These are phyloP conservation scores for Zangia roseola DNA, from an alignment of 768 basidiomycete genomes.

Conservation along the genomic window DNA sequence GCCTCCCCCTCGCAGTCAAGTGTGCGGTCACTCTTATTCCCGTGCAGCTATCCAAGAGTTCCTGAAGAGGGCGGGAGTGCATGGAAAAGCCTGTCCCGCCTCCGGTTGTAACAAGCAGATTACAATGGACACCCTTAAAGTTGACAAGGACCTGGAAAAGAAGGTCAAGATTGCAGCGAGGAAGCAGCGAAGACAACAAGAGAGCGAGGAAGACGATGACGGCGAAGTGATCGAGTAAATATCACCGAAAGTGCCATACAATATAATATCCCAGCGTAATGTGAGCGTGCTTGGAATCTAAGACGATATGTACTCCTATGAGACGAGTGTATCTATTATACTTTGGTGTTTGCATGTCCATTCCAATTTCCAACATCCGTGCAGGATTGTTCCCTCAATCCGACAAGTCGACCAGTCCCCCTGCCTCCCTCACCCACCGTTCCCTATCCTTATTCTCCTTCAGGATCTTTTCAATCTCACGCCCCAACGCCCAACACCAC, in stretches of 20 bases:
- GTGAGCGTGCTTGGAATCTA: not conserved
- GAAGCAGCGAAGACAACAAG: constrained; percentile 43
- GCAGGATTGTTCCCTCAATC: constrained; percentile 4
- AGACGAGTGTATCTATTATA: not conserved
- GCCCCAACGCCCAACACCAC: constrained; percentile 94
- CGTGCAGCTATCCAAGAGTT: constrained; percentile 64
- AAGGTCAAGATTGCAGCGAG: constrained; percentile 60
- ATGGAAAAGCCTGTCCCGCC: constrained; percentile 58
- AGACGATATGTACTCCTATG: too few relatives aligned
- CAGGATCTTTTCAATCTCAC: constrained; percentile 82
- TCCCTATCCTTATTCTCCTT: constrained; percentile 65
- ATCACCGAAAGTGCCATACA: constrained; percentile 2
- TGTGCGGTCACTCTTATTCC: constrained; percentile 86
- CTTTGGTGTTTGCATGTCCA: too few relatives aligned
- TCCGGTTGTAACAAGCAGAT: constrained; percentile 69
- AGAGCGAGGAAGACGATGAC: constrained; percentile 33
- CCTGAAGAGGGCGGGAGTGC: constrained; percentile 39
- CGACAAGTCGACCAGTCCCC: constrained; percentile 45
- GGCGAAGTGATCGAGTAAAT: constrained; percentile 56
- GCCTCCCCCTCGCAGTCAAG: constrained; percentile 37
- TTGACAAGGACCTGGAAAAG: constrained; percentile 59
- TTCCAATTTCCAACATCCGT: too few relatives aligned
- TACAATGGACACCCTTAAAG: constrained; percentile 46
- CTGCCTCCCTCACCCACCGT: constrained; percentile 59
- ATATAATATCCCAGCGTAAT: constrained; percentile 6